phyloP scores from a whole-genome alignment of 2,329 filamentous ascomycete species.

The Ascochyta clinopodiicola region DNA sequence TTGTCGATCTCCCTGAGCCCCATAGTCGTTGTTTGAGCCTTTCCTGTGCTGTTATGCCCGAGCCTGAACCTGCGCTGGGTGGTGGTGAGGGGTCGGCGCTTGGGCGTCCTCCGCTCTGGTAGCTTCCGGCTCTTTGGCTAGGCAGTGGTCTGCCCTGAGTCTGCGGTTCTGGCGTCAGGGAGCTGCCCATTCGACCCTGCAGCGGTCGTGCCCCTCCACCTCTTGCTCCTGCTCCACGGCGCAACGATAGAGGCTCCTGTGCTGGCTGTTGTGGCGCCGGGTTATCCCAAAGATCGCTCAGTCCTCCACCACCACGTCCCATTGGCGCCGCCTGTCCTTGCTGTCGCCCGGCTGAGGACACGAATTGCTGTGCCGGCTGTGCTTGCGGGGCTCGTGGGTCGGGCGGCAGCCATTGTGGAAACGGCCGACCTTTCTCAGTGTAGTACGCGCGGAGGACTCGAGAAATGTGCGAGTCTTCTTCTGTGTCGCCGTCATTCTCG shows the following conservation, averaged over 20 bases:
- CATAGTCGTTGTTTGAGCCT: constrained; percentile 81
- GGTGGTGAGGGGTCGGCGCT: constrained; percentile 44
- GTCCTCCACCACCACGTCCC: constrained; percentile 50
- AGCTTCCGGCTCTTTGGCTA: constrained; percentile 76
- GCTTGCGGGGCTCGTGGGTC: constrained; percentile 75
- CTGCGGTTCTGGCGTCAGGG: constrained; percentile 43
- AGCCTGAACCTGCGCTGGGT: constrained; percentile 50
- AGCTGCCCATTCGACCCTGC: constrained; percentile 41
- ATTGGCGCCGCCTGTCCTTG: constrained; percentile 34
- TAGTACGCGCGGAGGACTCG: constrained; percentile 94
- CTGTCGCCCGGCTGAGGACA: constrained; percentile 53
- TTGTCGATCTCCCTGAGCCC: constrained; percentile 67
- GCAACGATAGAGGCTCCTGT: constrained; percentile 52
- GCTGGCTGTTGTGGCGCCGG: constrained; percentile 48
- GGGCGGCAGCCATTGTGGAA: constrained; percentile 86
- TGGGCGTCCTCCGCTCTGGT: constrained; percentile 63
- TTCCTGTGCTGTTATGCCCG: constrained; percentile 73
- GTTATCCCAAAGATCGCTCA: constrained; percentile 67
- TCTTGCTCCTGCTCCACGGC: constrained; percentile 52
- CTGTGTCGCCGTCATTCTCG: constrained; percentile 61
- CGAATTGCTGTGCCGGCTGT: constrained; percentile 60
- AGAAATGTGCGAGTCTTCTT: constrained; percentile 94
- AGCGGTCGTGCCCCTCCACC: constrained; percentile 44
- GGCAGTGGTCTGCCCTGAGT: constrained; percentile 67
- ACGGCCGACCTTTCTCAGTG: constrained; percentile 79